phyloP scores from a whole-genome alignment of 106 monocot genomes.

The Iris macrosiphon region DNA sequence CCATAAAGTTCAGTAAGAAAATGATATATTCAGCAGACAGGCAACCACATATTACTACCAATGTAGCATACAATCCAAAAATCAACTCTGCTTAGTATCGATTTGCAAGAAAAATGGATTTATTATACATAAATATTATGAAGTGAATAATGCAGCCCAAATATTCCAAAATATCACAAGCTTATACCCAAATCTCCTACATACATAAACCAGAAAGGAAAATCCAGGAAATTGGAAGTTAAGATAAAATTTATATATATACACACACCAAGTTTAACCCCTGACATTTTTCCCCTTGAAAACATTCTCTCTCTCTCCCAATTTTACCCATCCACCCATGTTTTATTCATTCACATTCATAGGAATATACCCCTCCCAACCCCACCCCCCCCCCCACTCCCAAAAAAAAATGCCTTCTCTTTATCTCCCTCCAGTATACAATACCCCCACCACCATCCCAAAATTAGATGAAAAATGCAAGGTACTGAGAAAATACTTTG shows the following conservation, averaged over 20 bases:
- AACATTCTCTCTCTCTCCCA: background rate
- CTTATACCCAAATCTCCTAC: conserved; percentile 2
- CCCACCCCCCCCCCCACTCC: too few species aligned
- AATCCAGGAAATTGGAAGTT: background rate
- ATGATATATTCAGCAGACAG: too few species aligned
- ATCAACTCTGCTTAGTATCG: too few species aligned
- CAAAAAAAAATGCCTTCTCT: too few species aligned
- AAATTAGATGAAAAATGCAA: background rate
- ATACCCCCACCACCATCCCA: background rate
- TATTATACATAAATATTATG: too few species aligned
- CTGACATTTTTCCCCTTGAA: too few species aligned
- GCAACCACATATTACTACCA: too few species aligned
- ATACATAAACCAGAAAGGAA: conserved; percentile 1
- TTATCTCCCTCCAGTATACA: background rate
- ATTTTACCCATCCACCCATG: background rate
- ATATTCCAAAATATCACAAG: conserved; percentile 1
- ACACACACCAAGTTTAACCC: background rate
- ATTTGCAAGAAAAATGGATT: too few species aligned
- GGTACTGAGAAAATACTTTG: background rate
- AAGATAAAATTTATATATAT: background rate
- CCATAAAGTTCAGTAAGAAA: too few species aligned
- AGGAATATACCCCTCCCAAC: too few species aligned
- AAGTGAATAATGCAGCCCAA: background rate
- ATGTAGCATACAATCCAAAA: too few species aligned
- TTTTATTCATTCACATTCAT: too few species aligned